phyloP scores from a whole-genome alignment of 2,329 filamentous ascomycete species.

The Phyllosticta citriasiana region DNA sequence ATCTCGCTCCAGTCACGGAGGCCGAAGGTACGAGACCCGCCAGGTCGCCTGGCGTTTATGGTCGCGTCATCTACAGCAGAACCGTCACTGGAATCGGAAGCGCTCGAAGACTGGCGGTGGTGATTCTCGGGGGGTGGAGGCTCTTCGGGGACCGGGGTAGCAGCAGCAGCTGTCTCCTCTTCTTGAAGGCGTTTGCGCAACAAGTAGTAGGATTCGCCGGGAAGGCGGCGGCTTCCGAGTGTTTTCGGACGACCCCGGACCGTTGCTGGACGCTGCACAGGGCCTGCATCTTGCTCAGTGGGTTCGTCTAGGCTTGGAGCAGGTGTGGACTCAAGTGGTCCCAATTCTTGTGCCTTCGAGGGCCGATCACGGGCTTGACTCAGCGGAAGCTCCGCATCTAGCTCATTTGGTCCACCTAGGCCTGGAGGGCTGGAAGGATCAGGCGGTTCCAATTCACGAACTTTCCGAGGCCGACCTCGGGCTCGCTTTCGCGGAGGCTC shows the following conservation, averaged over 20 bases:
- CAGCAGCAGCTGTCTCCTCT: background rate
- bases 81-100: background rate
- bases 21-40: background rate
- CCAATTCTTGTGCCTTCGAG: background rate
- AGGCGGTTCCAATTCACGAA: no score
- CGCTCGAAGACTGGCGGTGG: background rate
- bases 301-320: background rate
- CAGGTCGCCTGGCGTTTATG: background rate
- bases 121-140: background rate
- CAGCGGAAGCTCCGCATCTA: background rate
- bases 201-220: constrained; percentile 12
- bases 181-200: constrained; percentile 4
- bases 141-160: background rate
- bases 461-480: constrained; percentile 1
- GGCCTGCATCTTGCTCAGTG: background rate
- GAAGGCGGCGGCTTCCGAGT: background rate
- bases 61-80: background rate
- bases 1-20: constrained; percentile 79
- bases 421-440: no score
- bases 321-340: no score
- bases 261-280: constrained; percentile 3
- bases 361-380: background rate
- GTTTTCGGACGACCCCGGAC: constrained; percentile 4
- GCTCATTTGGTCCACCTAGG: background rate
- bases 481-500: background rate